Evolutionary conservation across 257 asterid genomes (phyloP).

Genomic region (Orobanche coerulescens): DNA sequence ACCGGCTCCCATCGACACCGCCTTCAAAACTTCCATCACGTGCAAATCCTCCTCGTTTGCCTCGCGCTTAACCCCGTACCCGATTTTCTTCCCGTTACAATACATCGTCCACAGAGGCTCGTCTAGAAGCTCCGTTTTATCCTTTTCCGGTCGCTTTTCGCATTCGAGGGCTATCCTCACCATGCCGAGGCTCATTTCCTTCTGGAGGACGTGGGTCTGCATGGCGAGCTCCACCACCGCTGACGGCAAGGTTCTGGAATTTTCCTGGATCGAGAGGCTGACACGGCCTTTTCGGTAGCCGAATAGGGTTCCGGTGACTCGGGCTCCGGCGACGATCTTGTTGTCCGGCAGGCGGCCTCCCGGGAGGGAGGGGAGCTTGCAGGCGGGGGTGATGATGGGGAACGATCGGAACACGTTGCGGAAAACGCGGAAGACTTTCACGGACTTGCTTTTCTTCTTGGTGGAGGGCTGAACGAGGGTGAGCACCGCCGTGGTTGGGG

Average conservation of each 20-base stretch:
- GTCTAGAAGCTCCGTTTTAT: slow-evolving; percentile 30
- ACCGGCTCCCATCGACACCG: slow-evolving; percentile 88
- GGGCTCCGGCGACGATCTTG: slow-evolving; percentile 24
- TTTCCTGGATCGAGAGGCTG: slow-evolving; percentile 48
- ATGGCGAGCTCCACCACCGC: slow-evolving; percentile 47
- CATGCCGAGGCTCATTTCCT: slow-evolving; percentile 47
- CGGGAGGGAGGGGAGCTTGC: slow-evolving; percentile 63
- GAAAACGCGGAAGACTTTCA: slow-evolving; percentile 42
- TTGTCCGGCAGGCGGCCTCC: slow-evolving; percentile 48
- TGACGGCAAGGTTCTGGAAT: slow-evolving; percentile 34
- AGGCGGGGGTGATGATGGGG: slow-evolving; percentile 64
- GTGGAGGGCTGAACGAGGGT: slow-evolving; percentile 61
- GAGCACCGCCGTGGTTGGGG: neutral
- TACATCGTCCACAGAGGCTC: slow-evolving; percentile 87
- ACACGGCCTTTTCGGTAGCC: slow-evolving; percentile 61
- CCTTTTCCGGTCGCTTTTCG: slow-evolving; percentile 37
- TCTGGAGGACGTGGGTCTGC: slow-evolving; percentile 44
- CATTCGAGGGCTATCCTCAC: slow-evolving; percentile 50
- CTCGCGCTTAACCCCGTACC: slow-evolving; percentile 55
- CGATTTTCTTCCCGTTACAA: slow-evolving; percentile 72
- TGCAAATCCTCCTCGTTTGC: slow-evolving; percentile 65
- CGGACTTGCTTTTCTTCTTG: slow-evolving; percentile 31
- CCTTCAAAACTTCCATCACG: slow-evolving; percentile 70
- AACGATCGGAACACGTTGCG: slow-evolving; percentile 70
- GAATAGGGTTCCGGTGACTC: slow-evolving; percentile 63